These are phyloP conservation scores for Moesziomyces globuligerus DNA, from an alignment of 1,284 basidiomycete genomes.

Conservation along the genomic window DNA sequence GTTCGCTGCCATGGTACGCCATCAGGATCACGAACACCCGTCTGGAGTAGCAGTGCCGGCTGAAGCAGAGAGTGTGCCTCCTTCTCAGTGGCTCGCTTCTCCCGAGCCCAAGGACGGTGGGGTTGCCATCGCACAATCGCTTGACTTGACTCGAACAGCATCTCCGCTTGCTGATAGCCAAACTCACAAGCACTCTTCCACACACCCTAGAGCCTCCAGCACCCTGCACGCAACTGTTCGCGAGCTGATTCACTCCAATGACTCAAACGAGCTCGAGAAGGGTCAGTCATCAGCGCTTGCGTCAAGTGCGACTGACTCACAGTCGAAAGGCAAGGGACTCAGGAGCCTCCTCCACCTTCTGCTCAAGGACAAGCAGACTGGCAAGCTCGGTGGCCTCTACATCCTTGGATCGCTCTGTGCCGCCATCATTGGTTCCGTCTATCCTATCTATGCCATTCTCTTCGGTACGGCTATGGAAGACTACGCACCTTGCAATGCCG, in stretches of 20 bases:
- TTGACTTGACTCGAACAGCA: constrained; percentile 1
- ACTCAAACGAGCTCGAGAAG: too few species aligned
- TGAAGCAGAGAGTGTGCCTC: background rate
- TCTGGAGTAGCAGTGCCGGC: background rate
- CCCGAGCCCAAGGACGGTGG: background rate
- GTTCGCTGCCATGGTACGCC: constrained; percentile 1
- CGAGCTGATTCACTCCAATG: too few species aligned
- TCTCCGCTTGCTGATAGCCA: background rate
- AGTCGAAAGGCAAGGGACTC: constrained; percentile 69
- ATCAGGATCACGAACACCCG: background rate
- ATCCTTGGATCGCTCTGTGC: constrained; percentile 30
- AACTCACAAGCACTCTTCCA: too few species aligned
- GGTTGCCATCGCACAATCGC: constrained; percentile 1
- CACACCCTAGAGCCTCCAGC: too few species aligned
- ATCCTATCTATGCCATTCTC: constrained; percentile 84
- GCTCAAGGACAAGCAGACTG: constrained; percentile 76
- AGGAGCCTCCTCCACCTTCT: constrained; percentile 74
- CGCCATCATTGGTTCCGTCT: constrained; percentile 75
- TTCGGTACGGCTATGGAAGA: constrained; percentile 70
- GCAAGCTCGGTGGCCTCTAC: constrained; percentile 64
- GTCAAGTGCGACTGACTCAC: too few species aligned
- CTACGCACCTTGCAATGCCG: constrained; percentile 28
- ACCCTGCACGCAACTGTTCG: too few species aligned
- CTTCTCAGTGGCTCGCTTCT: background rate
- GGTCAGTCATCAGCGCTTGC: too few species aligned